Percentiles rank a stretch among this genome's conserved stretches.
Evolutionary conservation across 2,329 filamentous ascomycete species (phyloP).

Genomic region (Penicillium brevicompactum): DNA sequence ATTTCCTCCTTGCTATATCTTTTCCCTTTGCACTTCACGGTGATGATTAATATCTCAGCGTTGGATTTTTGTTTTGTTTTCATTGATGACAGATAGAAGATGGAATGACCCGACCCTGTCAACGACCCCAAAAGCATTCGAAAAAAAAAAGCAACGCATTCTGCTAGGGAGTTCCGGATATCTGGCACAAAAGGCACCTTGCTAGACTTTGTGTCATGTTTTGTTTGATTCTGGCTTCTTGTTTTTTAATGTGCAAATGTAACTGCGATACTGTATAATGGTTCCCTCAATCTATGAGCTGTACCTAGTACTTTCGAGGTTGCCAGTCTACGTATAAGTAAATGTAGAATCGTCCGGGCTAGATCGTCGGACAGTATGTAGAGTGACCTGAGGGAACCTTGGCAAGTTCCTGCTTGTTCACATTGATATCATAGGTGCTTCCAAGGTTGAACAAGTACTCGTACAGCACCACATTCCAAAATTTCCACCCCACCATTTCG

Average conservation of each 20-base stretch:
- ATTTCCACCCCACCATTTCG: too few species aligned
- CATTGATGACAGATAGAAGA: conserved; percentile 50
- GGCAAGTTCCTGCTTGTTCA: too few species aligned
- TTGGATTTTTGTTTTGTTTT: conserved; percentile 13
- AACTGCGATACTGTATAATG: conserved; percentile 38
- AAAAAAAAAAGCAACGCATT: conserved; percentile 54
- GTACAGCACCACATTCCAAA: too few species aligned
- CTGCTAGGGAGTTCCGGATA: conserved; percentile 73
- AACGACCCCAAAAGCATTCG: conserved; percentile 53
- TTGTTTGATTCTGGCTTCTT: conserved; percentile 44
- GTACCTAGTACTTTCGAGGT: conserved; percentile 6
- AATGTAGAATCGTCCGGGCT: too few species aligned
- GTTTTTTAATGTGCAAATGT: conserved; percentile 13
- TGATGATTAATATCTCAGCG: conserved; percentile 23
- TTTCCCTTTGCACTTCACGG: conserved; percentile 24
- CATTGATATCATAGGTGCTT: too few species aligned
- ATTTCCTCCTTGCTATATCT: conserved; percentile 23
- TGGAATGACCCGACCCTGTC: conserved; percentile 46
- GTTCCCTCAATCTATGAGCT: conserved; percentile 25
- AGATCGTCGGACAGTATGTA: too few species aligned
- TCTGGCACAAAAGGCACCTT: conserved; percentile 63
- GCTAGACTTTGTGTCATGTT: conserved; percentile 31
- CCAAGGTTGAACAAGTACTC: too few species aligned
- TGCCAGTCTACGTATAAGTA: too few species aligned
- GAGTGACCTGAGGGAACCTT: too few species aligned